Conservation (phyloP, 495 filamentous ascomycete genomes). For the Penicillium subrubescens region DNA sequence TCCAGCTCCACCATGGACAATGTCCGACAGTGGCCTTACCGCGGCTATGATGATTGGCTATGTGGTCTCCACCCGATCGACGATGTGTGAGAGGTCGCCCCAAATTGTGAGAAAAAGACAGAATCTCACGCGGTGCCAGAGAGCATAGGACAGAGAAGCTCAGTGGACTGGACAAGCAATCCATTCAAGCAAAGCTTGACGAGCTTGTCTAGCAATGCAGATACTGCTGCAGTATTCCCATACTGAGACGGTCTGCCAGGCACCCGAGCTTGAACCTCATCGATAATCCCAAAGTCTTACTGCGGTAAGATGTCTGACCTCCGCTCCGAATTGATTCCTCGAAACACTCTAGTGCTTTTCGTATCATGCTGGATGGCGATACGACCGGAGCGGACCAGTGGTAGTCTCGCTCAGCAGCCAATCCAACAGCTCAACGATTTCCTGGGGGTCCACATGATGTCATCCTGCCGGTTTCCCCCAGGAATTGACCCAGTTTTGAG, state of each 20-base stretch:
- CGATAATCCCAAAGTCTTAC: not conserved
- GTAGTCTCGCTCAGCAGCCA: not conserved
- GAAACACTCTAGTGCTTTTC: not conserved
- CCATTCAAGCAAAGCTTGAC: not conserved
- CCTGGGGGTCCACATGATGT: conserved; percentile 12
- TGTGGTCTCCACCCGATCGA: conserved; percentile 13
- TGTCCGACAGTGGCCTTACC: conserved; percentile 5
- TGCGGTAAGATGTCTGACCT: not conserved
- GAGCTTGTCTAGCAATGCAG: not conserved
- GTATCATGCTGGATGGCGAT: not conserved
- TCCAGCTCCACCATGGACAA: conserved; percentile 18
- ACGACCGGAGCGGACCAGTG: not conserved
- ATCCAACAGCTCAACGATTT: too few species aligned
- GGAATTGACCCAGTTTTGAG: not conserved
- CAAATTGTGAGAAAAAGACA: not conserved
- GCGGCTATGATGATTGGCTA: conserved; percentile 8
- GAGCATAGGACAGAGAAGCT: not conserved
- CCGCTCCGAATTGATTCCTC: not conserved
- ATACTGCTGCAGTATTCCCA: not conserved
- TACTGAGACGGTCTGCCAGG: not conserved
- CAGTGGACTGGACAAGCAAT: not conserved
- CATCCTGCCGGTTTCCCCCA: not conserved
- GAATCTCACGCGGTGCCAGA: not conserved
- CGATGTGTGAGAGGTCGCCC: conserved; percentile 3
- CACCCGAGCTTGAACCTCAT: not conserved